A percentile compares a stretch with the other conserved stretches of the same genome.
These are phyloP conservation scores for Noccaea caerulescens DNA, from an alignment of 345 rosid genomes.

Conservation along the genomic window DNA sequence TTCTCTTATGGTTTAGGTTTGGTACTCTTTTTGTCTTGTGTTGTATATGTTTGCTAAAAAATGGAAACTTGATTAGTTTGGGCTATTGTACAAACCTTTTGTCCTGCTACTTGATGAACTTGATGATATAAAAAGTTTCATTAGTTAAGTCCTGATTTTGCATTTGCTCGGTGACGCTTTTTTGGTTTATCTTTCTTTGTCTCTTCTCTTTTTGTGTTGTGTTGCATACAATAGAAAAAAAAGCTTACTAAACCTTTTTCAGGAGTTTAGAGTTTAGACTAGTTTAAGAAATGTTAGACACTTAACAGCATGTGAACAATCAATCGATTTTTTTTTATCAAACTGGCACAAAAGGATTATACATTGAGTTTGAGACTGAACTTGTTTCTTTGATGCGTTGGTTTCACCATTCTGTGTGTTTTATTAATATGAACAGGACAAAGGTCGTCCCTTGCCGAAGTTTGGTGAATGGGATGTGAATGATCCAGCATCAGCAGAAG, in stretches of 20 bases:
- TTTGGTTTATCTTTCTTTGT: not conserved
- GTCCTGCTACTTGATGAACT: not conserved
- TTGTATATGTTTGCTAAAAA: slow-evolving; percentile 28
- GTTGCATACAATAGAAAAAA: too few relatives aligned
- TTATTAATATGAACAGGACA: slow-evolving; percentile 53
- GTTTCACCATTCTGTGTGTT: slow-evolving; percentile 10
- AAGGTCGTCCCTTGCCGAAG: slow-evolving; percentile 84
- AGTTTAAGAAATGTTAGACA: not conserved
- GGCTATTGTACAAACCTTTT: slow-evolving; percentile 1
- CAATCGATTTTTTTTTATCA: not conserved
- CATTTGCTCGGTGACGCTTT: slow-evolving; percentile 12
- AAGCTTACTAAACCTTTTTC: not conserved
- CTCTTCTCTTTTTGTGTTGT: slow-evolving; percentile 4
- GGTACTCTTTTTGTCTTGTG: slow-evolving; percentile 29
- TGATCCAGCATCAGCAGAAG: slow-evolving; percentile 98
- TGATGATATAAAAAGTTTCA: slow-evolving; percentile 1
- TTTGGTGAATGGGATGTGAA: slow-evolving; percentile 99
- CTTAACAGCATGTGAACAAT: not conserved
- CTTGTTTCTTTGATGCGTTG: slow-evolving; percentile 15
- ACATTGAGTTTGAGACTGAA: not conserved
- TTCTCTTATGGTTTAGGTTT: slow-evolving; percentile 21
- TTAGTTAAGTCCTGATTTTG: not conserved
- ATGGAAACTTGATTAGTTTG: slow-evolving; percentile 13
- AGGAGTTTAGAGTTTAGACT: not conserved
- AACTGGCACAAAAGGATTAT: slow-evolving; percentile 12